phyloP scores from a whole-genome alignment of 2,329 filamentous ascomycete genomes.

The Whalleya microplaca region DNA sequence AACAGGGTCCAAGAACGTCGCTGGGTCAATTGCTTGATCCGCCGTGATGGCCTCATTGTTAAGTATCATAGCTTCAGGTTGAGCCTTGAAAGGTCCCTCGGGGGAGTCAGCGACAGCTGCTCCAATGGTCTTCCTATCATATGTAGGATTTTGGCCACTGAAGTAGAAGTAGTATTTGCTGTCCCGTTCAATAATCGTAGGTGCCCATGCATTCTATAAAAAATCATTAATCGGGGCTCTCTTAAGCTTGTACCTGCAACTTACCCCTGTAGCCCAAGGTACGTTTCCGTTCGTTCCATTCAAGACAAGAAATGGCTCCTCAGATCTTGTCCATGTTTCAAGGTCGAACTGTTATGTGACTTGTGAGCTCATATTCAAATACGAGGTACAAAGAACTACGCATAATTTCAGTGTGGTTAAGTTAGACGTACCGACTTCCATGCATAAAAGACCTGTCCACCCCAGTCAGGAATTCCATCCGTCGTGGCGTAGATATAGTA shows the following conservation, averaged over 20 bases:
- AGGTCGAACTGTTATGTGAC: slow-evolving; percentile 37
- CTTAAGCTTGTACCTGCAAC: not conserved
- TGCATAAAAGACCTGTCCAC: slow-evolving; percentile 50
- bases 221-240: too few species aligned
- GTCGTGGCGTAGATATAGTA: slow-evolving; percentile 54
- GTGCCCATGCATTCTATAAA: slow-evolving; percentile 63
- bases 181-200: slow-evolving; percentile 61
- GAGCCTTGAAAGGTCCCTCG: slow-evolving; percentile 62
- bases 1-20: slow-evolving; percentile 61
- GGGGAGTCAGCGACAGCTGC: slow-evolving; percentile 61
- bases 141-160: slow-evolving; percentile 54
- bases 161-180: slow-evolving; percentile 70
- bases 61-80: slow-evolving; percentile 56
- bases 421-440: slow-evolving; percentile 45
- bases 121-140: slow-evolving; percentile 62
- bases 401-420: not conserved
- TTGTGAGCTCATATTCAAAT: not conserved
- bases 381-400: not conserved
- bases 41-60: slow-evolving; percentile 49
- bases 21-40: slow-evolving; percentile 61
- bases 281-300: slow-evolving; percentile 55
- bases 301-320: slow-evolving; percentile 48
- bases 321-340: slow-evolving; percentile 45
- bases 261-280: slow-evolving; percentile 62
- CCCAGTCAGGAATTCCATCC: slow-evolving; percentile 49